Conservation (phyloP, 345 rosid species). For the Populus davidiana region DNA sequence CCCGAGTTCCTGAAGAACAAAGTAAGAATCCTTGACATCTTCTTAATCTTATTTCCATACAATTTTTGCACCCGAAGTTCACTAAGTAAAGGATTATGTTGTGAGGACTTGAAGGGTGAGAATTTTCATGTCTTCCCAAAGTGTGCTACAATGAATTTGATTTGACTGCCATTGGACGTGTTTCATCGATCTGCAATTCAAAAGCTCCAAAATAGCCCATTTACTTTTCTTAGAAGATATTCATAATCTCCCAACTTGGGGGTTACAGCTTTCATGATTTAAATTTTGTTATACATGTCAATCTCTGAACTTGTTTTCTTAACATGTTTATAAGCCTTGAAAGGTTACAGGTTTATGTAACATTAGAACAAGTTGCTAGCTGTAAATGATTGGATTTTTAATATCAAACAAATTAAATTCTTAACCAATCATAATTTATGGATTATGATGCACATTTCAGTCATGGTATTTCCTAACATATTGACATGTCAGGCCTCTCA, state of each 20-base stretch:
- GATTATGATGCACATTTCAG: background rate
- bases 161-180: background rate
- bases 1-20: slow-evolving; percentile 86
- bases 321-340: background rate
- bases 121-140: background rate
- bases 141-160: background rate
- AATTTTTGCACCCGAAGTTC: background rate
- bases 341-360: background rate
- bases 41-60: background rate
- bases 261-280: too few species aligned
- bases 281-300: background rate
- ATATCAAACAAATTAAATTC: too few species aligned
- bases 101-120: background rate
- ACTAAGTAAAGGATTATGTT: background rate
- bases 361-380: background rate
- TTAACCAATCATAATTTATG: background rate
- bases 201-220: background rate
- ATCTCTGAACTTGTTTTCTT: background rate
- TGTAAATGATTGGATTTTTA: background rate
- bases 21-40: slow-evolving; percentile 34
- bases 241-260: background rate
- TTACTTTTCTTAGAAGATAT: background rate
- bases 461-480: background rate
- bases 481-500: slow-evolving; percentile 59
- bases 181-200: background rate